phyloP scores from a whole-genome alignment of 805 yeast genomes.

The Helenozyma rhizophorensis region DNA sequence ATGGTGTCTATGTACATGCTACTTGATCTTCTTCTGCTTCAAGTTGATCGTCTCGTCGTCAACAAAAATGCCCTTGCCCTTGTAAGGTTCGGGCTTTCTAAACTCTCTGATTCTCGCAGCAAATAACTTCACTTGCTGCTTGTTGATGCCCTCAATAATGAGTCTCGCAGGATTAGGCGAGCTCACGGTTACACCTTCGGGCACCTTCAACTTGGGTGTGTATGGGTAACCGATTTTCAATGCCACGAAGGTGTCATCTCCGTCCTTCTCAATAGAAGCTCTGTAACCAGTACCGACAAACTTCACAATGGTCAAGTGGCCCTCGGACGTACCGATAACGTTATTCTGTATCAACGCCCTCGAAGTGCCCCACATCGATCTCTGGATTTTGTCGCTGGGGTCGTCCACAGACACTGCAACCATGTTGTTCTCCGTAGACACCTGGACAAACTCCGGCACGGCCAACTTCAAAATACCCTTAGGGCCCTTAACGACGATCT shows the following conservation, averaged over 20 bases:
- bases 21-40: slow-evolving; percentile 92
- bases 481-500: slow-evolving; percentile 69
- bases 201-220: slow-evolving; percentile 71
- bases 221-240: slow-evolving; percentile 88
- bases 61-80: slow-evolving; percentile 95
- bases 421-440: slow-evolving; percentile 35
- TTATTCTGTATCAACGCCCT: slow-evolving; percentile 75
- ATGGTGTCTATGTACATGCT: slow-evolving; percentile 18
- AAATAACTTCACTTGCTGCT: slow-evolving; percentile 79
- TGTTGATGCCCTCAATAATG: slow-evolving; percentile 80
- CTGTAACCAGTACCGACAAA: slow-evolving; percentile 97
- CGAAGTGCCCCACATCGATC: slow-evolving; percentile 93
- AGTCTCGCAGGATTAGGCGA: slow-evolving; percentile 85
- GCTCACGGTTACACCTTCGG: slow-evolving; percentile 67
- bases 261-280: slow-evolving; percentile 63
- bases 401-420: slow-evolving; percentile 56
- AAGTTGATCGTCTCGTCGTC: slow-evolving; percentile 86
- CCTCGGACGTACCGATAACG: slow-evolving; percentile 86
- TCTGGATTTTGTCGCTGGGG: slow-evolving; percentile 59
- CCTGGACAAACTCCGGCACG: slow-evolving; percentile 66
- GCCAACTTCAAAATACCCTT: slow-evolving; percentile 61
- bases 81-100: slow-evolving; percentile 97
- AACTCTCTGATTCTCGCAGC: slow-evolving; percentile 84
- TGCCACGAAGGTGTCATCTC: slow-evolving; percentile 53
- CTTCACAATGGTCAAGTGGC: slow-evolving; percentile 81